Evolutionary conservation across 2,329 filamentous ascomycete species (phyloP).

Genomic region (Drechmeria coniospora): DNA sequence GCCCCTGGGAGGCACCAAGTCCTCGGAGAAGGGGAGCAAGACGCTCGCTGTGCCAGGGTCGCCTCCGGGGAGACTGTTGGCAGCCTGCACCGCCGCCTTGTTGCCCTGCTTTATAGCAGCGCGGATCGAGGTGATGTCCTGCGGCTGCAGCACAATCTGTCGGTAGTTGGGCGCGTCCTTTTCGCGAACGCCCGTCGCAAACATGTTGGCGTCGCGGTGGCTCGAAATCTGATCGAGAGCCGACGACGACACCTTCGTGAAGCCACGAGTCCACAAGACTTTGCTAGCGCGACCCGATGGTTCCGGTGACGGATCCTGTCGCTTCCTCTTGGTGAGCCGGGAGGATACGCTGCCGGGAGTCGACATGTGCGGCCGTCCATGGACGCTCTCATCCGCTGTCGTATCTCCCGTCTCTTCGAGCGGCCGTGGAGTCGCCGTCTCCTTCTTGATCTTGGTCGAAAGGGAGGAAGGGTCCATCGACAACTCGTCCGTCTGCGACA

Average conservation of each 20-base stretch:
- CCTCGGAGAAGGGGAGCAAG: slow-evolving; percentile 54
- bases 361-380: slow-evolving; percentile 20
- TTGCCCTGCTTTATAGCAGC: slow-evolving; percentile 61
- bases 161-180: slow-evolving; percentile 63
- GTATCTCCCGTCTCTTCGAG: slow-evolving; percentile 41
- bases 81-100: slow-evolving; percentile 44
- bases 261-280: slow-evolving; percentile 61
- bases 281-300: slow-evolving; percentile 43
- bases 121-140: slow-evolving; percentile 65
- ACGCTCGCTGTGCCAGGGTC: slow-evolving; percentile 41
- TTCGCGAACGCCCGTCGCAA: slow-evolving; percentile 59
- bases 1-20: slow-evolving; percentile 69
- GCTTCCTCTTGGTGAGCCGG: slow-evolving; percentile 38
- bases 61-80: slow-evolving; percentile 43
- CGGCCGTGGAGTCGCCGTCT: slow-evolving; percentile 38
- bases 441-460: slow-evolving; percentile 38
- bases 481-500: slow-evolving; percentile 32
- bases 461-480: slow-evolving; percentile 25
- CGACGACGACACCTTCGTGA: slow-evolving; percentile 56
- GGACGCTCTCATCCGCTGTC: slow-evolving; percentile 36
- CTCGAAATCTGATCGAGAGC: slow-evolving; percentile 63
- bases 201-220: slow-evolving; percentile 67
- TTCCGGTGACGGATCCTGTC: slow-evolving; percentile 33
- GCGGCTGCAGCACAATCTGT: slow-evolving; percentile 56
- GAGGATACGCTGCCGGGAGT: slow-evolving; percentile 23